Conservation (phyloP, 257 asterid genomes). For the Nicotiana tabacum region DNA sequence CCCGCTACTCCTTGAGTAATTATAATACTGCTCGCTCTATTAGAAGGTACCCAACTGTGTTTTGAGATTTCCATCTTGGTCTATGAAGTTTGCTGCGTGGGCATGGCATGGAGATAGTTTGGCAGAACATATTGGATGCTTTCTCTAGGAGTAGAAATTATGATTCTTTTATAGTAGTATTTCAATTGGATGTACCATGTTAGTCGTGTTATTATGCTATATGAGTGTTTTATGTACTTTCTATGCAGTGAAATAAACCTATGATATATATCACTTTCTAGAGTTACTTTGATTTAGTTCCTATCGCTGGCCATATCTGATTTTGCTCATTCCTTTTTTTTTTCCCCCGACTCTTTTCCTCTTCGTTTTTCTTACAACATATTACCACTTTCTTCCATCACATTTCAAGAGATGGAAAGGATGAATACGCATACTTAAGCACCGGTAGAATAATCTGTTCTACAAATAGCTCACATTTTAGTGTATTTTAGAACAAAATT, state of each 20-base stretch:
- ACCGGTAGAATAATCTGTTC: neutral
- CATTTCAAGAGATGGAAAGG: neutral
- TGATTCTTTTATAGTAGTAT: neutral
- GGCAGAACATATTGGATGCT: neutral
- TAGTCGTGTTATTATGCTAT: neutral
- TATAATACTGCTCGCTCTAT: neutral
- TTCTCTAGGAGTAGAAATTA: neutral
- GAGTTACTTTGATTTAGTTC: neutral
- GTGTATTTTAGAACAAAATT: neutral
- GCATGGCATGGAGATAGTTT: neutral
- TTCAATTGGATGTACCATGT: neutral
- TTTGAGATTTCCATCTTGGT: neutral
- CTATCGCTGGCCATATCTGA: neutral
- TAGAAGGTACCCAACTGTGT: neutral
- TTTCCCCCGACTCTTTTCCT: neutral
- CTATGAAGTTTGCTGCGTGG: neutral
- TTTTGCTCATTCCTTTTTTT: neutral
- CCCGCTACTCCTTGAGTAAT: neutral
- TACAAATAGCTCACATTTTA: neutral
- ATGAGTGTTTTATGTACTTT: neutral
- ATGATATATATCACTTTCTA: neutral
- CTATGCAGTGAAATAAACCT: neutral
- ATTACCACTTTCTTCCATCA: neutral
- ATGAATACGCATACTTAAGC: neutral
- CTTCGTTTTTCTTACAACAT: neutral